phyloP scores from a whole-genome alignment of 441 rosid species.

The Mallotus repandus region DNA sequence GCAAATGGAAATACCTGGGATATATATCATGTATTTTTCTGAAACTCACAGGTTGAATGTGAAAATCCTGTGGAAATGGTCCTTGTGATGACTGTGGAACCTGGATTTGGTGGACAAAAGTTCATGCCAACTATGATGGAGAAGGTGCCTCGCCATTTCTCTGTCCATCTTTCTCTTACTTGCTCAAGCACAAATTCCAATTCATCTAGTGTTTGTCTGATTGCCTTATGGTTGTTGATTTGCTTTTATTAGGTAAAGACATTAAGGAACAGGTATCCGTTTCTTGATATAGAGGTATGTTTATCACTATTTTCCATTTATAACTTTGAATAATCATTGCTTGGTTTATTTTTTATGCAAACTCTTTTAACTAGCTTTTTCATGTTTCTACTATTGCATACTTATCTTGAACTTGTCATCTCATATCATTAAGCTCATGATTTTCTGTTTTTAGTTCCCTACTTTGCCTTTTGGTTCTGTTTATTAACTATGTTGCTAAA shows the following conservation, averaged over 20 bases:
- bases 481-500: not conserved
- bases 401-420: not conserved
- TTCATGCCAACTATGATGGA: slow-evolving; percentile 91
- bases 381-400: not conserved
- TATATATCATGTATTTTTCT: not conserved
- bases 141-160: slow-evolving; percentile 42
- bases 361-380: not conserved
- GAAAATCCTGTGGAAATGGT: slow-evolving; percentile 85
- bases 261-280: slow-evolving; percentile 71
- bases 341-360: not conserved
- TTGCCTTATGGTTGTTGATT: slow-evolving; percentile 13
- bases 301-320: slow-evolving; percentile 3
- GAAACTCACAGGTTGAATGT: slow-evolving; percentile 51
- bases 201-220: not conserved
- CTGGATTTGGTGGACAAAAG: slow-evolving; percentile 94
- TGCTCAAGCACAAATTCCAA: not conserved
- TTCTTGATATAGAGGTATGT: slow-evolving; percentile 83
- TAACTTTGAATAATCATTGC: not conserved
- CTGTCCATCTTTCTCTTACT: not conserved
- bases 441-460: not conserved
- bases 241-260: slow-evolving; percentile 45
- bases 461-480: not conserved
- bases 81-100: slow-evolving; percentile 96
- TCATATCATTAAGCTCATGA: not conserved
- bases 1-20: not conserved